Percentiles rank a stretch among this genome's conserved stretches.
Evolutionary conservation across 2,329 filamentous ascomycete species (phyloP).

Genomic region (Venturiaceae sp.): DNA sequence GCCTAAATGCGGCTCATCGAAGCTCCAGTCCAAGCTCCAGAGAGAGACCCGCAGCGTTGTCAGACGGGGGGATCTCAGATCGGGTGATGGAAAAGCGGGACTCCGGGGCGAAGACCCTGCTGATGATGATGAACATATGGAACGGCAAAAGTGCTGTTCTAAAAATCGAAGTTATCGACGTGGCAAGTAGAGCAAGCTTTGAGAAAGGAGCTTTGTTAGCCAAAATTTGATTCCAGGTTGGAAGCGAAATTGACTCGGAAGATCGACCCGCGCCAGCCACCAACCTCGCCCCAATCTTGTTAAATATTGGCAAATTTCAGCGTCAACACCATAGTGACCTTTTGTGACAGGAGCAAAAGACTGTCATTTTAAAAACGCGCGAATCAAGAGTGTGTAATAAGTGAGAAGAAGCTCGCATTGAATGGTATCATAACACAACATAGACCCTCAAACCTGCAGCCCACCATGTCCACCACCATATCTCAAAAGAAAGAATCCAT

Average conservation of each 20-base stretch:
- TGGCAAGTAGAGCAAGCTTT: too few relatives aligned
- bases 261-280: neutral
- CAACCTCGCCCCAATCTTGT: neutral
- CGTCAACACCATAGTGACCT: neutral
- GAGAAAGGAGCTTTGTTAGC: too few relatives aligned
- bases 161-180: too few relatives aligned
- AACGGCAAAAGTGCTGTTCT: too few relatives aligned
- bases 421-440: neutral
- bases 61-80: too few relatives aligned
- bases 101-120: too few relatives aligned
- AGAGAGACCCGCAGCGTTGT: too few relatives aligned
- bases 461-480: neutral
- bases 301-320: neutral
- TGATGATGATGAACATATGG: too few relatives aligned
- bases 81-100: too few relatives aligned
- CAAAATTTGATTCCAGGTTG: too few relatives aligned
- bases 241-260: neutral
- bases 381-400: neutral
- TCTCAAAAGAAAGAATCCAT: neutral
- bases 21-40: too few relatives aligned
- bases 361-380: neutral
- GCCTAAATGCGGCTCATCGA: too few relatives aligned
- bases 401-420: neutral
- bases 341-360: neutral
- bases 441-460: neutral